Conservation (phyloP, 768 basidiomycete genomes). For the Amanita muscaria region DNA sequence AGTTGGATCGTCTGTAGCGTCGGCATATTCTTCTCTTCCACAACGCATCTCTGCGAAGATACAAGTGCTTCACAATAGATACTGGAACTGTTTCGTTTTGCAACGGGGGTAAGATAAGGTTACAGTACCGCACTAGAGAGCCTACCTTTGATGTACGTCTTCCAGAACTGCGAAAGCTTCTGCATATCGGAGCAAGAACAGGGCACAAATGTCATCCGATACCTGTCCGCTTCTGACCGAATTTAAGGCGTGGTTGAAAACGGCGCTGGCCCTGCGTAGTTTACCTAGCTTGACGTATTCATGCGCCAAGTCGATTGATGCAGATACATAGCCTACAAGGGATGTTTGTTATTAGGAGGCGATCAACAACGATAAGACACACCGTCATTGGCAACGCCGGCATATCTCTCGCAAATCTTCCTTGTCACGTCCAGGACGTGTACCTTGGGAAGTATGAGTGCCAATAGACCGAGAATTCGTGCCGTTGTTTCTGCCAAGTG, state of each 20-base stretch:
- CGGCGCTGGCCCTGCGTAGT: constrained; percentile 48
- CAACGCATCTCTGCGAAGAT: constrained; percentile 31
- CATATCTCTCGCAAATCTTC: constrained; percentile 45
- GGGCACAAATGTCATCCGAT: constrained; percentile 42
- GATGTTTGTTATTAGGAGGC: neutral
- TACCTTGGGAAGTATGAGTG: constrained; percentile 55
- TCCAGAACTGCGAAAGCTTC: constrained; percentile 55
- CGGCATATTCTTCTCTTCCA: constrained; percentile 38
- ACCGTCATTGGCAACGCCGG: constrained; percentile 41
- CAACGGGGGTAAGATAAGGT: neutral
- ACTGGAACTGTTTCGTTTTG: constrained; percentile 28
- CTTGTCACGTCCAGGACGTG: constrained; percentile 58
- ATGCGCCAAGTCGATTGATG: constrained; percentile 65
- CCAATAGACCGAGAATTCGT: constrained; percentile 61
- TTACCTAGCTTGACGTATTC: constrained; percentile 80
- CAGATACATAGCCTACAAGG: constrained; percentile 44
- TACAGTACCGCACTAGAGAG: neutral
- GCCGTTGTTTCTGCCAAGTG: constrained; percentile 39
- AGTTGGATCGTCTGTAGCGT: constrained; percentile 49
- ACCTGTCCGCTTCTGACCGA: constrained; percentile 34
- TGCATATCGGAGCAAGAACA: constrained; percentile 57
- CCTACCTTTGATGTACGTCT: constrained; percentile 51
- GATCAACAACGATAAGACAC: constrained; percentile 11
- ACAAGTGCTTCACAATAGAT: constrained; percentile 54
- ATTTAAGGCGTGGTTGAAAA: constrained; percentile 53